phyloP scores from a whole-genome alignment of 176 grass and related monocot species.

The Puya raimondii region DNA sequence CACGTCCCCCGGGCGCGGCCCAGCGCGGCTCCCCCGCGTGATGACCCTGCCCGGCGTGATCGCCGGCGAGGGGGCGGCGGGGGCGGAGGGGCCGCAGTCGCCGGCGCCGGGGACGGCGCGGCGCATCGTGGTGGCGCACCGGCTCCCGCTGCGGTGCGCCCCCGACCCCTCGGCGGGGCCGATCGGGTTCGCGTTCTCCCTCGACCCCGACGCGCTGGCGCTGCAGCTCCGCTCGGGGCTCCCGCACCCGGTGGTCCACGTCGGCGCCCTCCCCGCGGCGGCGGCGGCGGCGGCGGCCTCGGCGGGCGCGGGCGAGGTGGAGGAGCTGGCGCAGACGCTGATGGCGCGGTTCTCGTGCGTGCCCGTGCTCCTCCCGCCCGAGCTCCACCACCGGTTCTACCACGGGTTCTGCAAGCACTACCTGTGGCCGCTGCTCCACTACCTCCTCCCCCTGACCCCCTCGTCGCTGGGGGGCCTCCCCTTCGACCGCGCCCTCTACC shows the following conservation, averaged over 20 bases:
- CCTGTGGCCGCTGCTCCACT: conserved; percentile 93
- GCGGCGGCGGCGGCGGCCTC: neutral
- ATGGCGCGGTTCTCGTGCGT: conserved; percentile 39
- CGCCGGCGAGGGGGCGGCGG: conserved; percentile 9
- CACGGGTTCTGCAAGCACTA: conserved; percentile 97
- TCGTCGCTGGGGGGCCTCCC: conserved; percentile 58
- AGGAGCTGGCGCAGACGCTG: conserved; percentile 28
- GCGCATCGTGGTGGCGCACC: conserved; percentile 59
- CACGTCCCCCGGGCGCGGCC: conserved; percentile 39
- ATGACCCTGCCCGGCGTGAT: conserved; percentile 39
- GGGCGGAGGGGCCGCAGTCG: neutral
- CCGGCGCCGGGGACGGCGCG: conserved; percentile 6
- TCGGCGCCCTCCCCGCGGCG: conserved; percentile 35
- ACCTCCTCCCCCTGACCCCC: conserved; percentile 69
- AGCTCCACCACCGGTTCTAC: conserved; percentile 78
- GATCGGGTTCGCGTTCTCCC: conserved; percentile 37
- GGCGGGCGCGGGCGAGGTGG: conserved; percentile 15
- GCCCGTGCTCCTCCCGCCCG: conserved; percentile 56
- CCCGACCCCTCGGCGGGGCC: conserved; percentile 31
- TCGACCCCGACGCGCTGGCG: conserved; percentile 28
- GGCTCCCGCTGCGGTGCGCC: conserved; percentile 41
- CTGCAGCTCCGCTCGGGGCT: conserved; percentile 39
- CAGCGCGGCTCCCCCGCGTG: conserved; percentile 39
- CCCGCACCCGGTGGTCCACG: conserved; percentile 10
- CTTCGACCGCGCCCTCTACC: conserved; percentile 80